phyloP scores from a whole-genome alignment of 495 filamentous ascomycete species.

The Aspergillus sparsus region DNA sequence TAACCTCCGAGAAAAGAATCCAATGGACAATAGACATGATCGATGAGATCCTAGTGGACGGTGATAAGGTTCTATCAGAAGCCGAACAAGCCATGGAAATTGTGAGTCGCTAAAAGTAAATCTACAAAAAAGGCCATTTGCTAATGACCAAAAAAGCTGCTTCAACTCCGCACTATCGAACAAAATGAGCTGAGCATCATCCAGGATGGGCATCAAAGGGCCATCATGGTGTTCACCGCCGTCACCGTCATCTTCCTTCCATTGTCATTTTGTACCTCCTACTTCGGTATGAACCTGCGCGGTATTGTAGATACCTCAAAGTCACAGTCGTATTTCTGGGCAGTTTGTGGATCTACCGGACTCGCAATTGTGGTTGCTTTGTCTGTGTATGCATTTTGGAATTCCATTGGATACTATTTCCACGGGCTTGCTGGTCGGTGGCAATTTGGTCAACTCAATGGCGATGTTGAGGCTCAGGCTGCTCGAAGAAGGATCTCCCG shows the following conservation, averaged over 20 bases:
- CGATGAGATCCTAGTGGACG: no score
- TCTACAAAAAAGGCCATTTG: neutral
- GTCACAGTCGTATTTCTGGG: neutral
- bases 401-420: no score
- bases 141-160: neutral
- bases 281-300: neutral
- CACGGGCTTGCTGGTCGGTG: no score
- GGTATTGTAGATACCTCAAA: neutral
- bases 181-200: slow-evolving; percentile 1
- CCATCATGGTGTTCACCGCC: neutral
- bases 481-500: no score
- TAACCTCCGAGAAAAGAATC: no score
- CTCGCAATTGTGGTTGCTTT: neutral
- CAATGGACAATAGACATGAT: no score
- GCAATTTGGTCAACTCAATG: no score
- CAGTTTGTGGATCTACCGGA: neutral
- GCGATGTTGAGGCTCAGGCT: no score
- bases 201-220: neutral
- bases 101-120: no score
- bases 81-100: no score
- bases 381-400: neutral
- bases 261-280: slow-evolving; percentile 1
- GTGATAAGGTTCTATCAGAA: no score
- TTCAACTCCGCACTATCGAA: neutral
- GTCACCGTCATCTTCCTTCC: slow-evolving; percentile 1